Percentiles rank a stretch among this genome's conserved stretches.
Evolutionary conservation across 306 rosid genomes (phyloP).

Genomic region (Vigna hirtella): DNA sequence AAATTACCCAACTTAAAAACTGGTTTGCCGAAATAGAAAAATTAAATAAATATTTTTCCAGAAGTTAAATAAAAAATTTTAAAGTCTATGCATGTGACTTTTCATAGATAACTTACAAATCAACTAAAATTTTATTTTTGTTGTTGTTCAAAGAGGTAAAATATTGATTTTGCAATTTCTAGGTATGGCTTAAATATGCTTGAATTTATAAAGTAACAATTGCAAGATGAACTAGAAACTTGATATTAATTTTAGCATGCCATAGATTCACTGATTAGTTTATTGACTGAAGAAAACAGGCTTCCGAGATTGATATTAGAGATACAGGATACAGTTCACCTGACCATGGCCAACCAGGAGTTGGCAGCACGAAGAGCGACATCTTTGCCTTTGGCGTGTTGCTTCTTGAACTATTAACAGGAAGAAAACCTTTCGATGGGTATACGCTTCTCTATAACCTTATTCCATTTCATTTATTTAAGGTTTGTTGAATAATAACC

Average conservation of each 20-base stretch:
- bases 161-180: not conserved
- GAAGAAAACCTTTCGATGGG: slow-evolving; percentile 84
- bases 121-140: no score
- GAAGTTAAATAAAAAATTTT: no score
- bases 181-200: not conserved
- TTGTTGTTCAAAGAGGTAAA: no score
- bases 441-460: slow-evolving; percentile 42
- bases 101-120: no score
- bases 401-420: slow-evolving; percentile 86
- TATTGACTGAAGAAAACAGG: slow-evolving; percentile 61
- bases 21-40: no score
- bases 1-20: not conserved
- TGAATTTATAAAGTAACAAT: not conserved
- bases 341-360: slow-evolving; percentile 69
- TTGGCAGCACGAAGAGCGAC: slow-evolving; percentile 68
- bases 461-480: not conserved
- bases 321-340: slow-evolving; percentile 84
- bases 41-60: no score
- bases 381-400: slow-evolving; percentile 85
- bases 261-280: slow-evolving; percentile 6
- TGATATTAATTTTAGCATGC: not conserved
- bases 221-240: slow-evolving; percentile 28
- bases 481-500: not conserved
- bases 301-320: slow-evolving; percentile 70
- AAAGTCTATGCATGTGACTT: no score